Base-by-base conservation (phyloP, 805 yeast genomes). In the Saccharomycopsis olivae region DNA sequence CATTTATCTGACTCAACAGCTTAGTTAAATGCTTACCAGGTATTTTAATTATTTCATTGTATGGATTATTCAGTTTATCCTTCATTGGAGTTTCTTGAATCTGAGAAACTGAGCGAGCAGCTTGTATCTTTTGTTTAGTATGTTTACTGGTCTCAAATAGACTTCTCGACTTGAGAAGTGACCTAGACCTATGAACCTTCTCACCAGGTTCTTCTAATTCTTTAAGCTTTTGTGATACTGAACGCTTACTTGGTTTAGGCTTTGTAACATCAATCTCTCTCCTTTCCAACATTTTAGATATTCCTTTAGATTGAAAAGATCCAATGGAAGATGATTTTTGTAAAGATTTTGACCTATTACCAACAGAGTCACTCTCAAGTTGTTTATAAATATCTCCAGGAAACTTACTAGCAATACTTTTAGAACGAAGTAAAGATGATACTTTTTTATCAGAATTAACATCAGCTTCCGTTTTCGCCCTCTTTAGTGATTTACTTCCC, bases 81-180 rank as follows among this genome's bases (percentile, higher is more conserved):
- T 44, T 44, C 4, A 33, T 32, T 24, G 48, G 48, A 6, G 48
- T 41, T 3, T 46, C 45, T 15, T 44, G 46, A 32, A 44, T 44
- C 29, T 44, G 48, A 5, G 47, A 44, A 19, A 40, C 32, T 27
- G 45, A 41, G 19, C 30, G 14, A n/a, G 15, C 14, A 10, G 30
- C 14, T n/a, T 39, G 31, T 17, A 13, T 9, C 15, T 17, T 14
- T 16, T 24, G 3, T 15, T 29, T 24, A n/a, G n/a, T n/a, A n/a
- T n/a, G n/a, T n/a, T n/a, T n/a, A 23, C 35, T 30, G 21, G 21
- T 18, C 11, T 40, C 39, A 9, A 38, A 20, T 18, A 29, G 33
- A 25, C 41, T 40, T 31, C 37, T 40, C n/a, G 47, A 21, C 29
- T 35, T 36, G 14, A 25, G 32, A n/a, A 38, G 17, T 29, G 33